A percentile compares a stretch with the other conserved stretches of the same genome.
These are phyloP conservation scores for Echium plantagineum DNA, from an alignment of 257 asterid species.

Conservation along the genomic window DNA sequence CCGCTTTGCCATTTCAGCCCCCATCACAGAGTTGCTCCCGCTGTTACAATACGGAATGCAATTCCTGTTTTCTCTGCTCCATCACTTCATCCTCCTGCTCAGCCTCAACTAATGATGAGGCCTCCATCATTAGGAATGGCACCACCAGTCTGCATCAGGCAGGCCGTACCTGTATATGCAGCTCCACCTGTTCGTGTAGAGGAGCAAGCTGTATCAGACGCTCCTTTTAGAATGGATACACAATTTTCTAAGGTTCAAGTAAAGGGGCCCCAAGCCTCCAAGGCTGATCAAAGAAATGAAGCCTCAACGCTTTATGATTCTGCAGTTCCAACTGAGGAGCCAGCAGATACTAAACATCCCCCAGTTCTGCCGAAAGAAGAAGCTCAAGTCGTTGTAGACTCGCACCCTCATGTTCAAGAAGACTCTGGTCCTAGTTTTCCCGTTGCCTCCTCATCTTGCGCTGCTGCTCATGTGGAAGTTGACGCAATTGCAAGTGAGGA, in stretches of 20 bases:
- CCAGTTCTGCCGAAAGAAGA: background rate
- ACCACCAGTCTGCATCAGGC: conserved; percentile 57
- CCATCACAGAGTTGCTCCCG: conserved; percentile 63
- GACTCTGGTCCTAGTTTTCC: conserved; percentile 7
- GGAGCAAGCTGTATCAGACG: conserved; percentile 26
- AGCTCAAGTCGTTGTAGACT: background rate
- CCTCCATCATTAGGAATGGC: conserved; percentile 44
- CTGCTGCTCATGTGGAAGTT: background rate
- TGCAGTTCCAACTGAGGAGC: conserved; percentile 2
- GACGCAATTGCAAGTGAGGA: background rate
- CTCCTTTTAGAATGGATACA: conserved; percentile 31
- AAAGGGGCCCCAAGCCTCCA: conserved; percentile 22
- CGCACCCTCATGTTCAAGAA: background rate
- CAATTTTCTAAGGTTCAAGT: conserved; percentile 22
- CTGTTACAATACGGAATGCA: conserved; percentile 70
- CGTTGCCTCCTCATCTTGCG: background rate
- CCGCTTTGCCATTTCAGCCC: conserved; percentile 62
- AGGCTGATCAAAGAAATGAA: conserved; percentile 19
- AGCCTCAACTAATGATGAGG: conserved; percentile 37
- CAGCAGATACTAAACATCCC: background rate
- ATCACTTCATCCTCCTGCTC: conserved; percentile 49
- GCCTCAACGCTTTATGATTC: conserved; percentile 5
- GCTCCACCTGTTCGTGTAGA: conserved; percentile 47
- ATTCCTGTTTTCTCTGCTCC: conserved; percentile 89
- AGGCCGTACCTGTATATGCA: conserved; percentile 47